Evolutionary conservation across 148 eudicot species (phyloP).

Genomic region (Chenopodium suecicum): DNA sequence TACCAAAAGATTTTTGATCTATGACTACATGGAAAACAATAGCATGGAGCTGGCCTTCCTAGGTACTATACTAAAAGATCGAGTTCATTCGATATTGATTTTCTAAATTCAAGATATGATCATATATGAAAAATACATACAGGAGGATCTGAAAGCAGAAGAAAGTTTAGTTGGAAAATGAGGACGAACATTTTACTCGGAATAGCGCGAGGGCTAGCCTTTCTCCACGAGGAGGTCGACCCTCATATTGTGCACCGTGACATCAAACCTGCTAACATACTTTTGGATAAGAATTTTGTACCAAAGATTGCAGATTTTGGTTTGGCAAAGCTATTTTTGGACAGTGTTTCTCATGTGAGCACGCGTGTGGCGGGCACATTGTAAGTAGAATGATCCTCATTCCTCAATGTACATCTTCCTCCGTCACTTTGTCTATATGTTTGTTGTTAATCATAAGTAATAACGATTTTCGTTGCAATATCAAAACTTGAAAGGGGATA

Average conservation of each 20-base stretch:
- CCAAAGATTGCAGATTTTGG: slow-evolving; percentile 71
- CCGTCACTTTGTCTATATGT: neutral
- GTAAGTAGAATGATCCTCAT: slow-evolving; percentile 35
- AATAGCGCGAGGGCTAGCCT: slow-evolving; percentile 48
- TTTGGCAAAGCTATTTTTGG: slow-evolving; percentile 47
- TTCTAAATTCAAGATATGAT: neutral
- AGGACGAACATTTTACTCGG: slow-evolving; percentile 43
- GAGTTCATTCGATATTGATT: neutral
- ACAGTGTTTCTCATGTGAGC: slow-evolving; percentile 43
- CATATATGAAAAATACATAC: neutral
- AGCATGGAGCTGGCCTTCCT: slow-evolving; percentile 54
- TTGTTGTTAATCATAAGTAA: neutral
- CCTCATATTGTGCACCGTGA: slow-evolving; percentile 61
- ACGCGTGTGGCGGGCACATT: slow-evolving; percentile 75
- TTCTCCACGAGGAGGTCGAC: slow-evolving; percentile 58
- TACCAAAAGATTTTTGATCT: slow-evolving; percentile 51
- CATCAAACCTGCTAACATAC: slow-evolving; percentile 58
- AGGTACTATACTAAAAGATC: slow-evolving; percentile 33
- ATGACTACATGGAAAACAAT: slow-evolving; percentile 64
- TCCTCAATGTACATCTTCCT: neutral
- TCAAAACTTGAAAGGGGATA: slow-evolving; percentile 39
- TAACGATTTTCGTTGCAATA: neutral
- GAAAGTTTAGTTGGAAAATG: slow-evolving; percentile 43
- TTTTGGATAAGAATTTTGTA: slow-evolving; percentile 48
- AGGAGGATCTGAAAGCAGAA: slow-evolving; percentile 41